phyloP scores from a whole-genome alignment of 257 asterid species.

The Solanum corneliomulleri region DNA sequence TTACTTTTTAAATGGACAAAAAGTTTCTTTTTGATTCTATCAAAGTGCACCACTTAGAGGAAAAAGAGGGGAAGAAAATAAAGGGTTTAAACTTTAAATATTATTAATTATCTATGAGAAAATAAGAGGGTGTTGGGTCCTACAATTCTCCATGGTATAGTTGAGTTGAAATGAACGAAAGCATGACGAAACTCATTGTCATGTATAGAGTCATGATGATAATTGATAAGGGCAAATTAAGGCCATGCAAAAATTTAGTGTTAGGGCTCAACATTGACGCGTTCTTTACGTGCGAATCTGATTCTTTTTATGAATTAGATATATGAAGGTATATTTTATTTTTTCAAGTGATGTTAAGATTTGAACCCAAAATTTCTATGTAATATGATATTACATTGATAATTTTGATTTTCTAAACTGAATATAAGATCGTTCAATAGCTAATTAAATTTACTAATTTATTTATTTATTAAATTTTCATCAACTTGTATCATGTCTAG shows the following conservation, averaged over 20 bases:
- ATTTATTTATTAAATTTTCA: too few species aligned
- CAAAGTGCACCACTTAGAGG: constrained; percentile 47
- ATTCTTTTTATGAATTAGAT: not conserved
- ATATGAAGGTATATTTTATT: not conserved
- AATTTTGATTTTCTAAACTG: too few species aligned
- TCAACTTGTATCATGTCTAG: too few species aligned
- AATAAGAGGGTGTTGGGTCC: not conserved
- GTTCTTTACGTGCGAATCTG: fast-evolving
- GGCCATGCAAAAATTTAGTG: not conserved
- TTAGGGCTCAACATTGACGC: not conserved
- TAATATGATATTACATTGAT: not conserved
- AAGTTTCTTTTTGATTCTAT: not conserved
- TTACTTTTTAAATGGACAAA: constrained; percentile 1
- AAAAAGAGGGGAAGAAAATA: not conserved
- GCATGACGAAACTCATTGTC: constrained; percentile 53
- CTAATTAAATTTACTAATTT: too few species aligned
- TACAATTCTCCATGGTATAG: not conserved
- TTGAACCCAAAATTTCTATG: fast-evolving
- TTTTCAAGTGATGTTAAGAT: not conserved
- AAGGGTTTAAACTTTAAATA: not conserved
- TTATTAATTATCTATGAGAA: constrained; percentile 6
- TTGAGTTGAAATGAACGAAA: constrained; percentile 37
- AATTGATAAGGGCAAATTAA: not conserved
- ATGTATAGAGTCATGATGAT: not conserved
- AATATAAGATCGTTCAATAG: too few species aligned